Conservation (phyloP, 805 yeast genomes). For the Kodamaea fukazawae region DNA sequence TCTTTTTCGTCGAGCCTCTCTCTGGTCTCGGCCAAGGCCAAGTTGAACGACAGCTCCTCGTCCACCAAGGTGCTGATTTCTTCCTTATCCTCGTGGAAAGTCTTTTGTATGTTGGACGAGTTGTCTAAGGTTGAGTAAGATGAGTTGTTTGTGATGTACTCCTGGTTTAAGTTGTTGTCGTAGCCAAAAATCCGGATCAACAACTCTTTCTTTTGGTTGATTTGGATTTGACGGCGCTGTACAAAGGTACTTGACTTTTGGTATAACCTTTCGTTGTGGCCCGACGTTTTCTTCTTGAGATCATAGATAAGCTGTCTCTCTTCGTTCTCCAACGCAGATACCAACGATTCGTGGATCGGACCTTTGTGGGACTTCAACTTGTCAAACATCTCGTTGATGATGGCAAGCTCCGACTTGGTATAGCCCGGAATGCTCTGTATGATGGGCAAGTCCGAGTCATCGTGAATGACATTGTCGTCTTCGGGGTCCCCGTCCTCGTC, state of each 20-base stretch:
- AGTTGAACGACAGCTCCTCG: conserved; percentile 31
- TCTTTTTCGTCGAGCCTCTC: conserved; percentile 13
- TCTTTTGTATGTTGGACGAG: conserved; percentile 33
- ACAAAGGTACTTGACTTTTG: conserved; percentile 31
- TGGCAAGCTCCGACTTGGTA: conserved; percentile 33
- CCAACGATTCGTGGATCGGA: neutral
- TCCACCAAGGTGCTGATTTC: conserved; percentile 32
- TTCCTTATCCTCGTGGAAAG: conserved; percentile 42
- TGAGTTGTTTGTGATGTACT: conserved; percentile 40
- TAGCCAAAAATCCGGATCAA: conserved; percentile 39
- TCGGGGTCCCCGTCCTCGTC: conserved; percentile 20
- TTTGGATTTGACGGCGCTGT: conserved; percentile 38
- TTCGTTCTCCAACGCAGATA: conserved; percentile 7
- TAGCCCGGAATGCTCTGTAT: conserved; percentile 36
- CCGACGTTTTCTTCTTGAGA: conserved; percentile 17
- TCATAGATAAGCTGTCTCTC: conserved; percentile 12
- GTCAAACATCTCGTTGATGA: conserved; percentile 12
- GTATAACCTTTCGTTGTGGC: conserved; percentile 32
- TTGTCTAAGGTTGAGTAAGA: conserved; percentile 38
- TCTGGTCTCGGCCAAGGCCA: conserved; percentile 24
- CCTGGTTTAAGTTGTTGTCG: conserved; percentile 36
- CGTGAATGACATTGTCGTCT: conserved; percentile 10
- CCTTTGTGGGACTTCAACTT: conserved; percentile 4
- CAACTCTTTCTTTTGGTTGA: conserved; percentile 39
- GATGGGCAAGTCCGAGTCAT: neutral